These are phyloP conservation scores for Raddia guianensis DNA, from an alignment of 176 grass and related monocot genomes.

Conservation along the genomic window DNA sequence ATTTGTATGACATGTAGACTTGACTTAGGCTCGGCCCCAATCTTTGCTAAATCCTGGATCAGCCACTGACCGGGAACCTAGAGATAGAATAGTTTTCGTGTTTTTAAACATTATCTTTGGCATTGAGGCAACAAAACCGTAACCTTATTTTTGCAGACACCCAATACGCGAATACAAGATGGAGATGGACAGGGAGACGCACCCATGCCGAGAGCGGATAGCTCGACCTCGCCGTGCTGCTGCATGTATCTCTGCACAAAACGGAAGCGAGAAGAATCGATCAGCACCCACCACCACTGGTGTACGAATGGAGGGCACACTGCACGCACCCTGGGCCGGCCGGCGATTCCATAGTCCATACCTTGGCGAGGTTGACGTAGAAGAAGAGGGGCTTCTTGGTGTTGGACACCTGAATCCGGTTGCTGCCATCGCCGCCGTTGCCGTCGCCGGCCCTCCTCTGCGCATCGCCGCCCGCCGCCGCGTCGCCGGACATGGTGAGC, in stretches of 20 bases:
- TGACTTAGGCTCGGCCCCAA: too few relatives aligned
- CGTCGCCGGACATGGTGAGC: conserved; percentile 16
- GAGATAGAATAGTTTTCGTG: neutral
- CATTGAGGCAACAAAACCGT: neutral
- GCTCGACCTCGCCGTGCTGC: conserved; percentile 72
- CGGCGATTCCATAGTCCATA: neutral
- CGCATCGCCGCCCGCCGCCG: conserved; percentile 10
- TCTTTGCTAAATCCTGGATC: too few relatives aligned
- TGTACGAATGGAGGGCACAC: neutral
- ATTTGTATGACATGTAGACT: too few relatives aligned
- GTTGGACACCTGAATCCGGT: conserved; percentile 81
- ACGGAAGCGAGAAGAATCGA: neutral
- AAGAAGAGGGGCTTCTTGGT: conserved; percentile 89
- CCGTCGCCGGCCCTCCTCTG: conserved; percentile 13
- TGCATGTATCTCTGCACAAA: conserved; percentile 77
- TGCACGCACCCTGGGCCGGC: neutral
- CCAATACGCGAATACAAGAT: neutral
- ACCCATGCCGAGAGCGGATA: conserved; percentile 91
- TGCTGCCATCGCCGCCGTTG: conserved; percentile 46
- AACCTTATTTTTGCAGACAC: neutral
- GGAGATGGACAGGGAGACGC: neutral
- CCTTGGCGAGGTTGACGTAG: conserved; percentile 92
- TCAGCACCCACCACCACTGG: neutral
- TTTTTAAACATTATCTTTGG: neutral
- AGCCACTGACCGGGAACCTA: neutral